phyloP scores from a whole-genome alignment of 768 basidiomycete species.

The Butyriboletus loyo region DNA sequence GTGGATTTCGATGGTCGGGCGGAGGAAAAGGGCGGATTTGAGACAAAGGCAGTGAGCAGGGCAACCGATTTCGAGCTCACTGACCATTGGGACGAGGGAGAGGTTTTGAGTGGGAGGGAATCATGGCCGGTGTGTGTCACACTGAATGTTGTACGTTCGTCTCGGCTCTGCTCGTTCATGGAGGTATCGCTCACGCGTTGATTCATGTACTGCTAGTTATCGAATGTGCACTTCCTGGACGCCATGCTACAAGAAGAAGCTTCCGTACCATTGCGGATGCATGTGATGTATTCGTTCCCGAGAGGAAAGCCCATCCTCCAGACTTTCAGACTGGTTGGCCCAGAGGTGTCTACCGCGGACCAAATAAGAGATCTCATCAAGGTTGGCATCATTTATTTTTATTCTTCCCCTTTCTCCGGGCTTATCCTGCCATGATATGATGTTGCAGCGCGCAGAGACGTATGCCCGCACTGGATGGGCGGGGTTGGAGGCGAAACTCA shows the following conservation, averaged over 20 bases:
- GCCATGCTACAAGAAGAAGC: conserved; percentile 71
- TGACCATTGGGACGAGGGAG: conserved; percentile 88
- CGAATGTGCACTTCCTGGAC: conserved; percentile 67
- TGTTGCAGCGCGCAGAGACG: conserved; percentile 59
- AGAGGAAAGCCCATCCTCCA: conserved; percentile 45
- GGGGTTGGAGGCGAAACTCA: conserved; percentile 61
- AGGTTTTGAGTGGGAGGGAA: conserved; percentile 56
- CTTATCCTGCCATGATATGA: conserved; percentile 49
- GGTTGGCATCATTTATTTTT: conserved; percentile 36
- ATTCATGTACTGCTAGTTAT: conserved; percentile 37
- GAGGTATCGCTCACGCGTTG: not conserved
- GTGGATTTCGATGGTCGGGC: conserved; percentile 39
- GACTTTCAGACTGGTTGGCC: conserved; percentile 61
- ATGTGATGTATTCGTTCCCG: conserved; percentile 64
- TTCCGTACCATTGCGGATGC: conserved; percentile 56
- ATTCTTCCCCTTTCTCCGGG: not conserved
- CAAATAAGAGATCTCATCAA: conserved; percentile 52
- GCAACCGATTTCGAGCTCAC: conserved; percentile 83
- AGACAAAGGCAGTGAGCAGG: conserved; percentile 44
- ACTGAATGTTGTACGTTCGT: conserved; percentile 64
- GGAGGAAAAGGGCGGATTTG: conserved; percentile 46
- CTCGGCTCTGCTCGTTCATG: not conserved
- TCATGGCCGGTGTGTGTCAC: conserved; percentile 77
- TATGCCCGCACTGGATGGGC: conserved; percentile 56
- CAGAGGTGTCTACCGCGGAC: conserved; percentile 50